Base-by-base conservation (phyloP, 2,329 filamentous ascomycete genomes). In the Aspergillus pseudoglaucus region DNA sequence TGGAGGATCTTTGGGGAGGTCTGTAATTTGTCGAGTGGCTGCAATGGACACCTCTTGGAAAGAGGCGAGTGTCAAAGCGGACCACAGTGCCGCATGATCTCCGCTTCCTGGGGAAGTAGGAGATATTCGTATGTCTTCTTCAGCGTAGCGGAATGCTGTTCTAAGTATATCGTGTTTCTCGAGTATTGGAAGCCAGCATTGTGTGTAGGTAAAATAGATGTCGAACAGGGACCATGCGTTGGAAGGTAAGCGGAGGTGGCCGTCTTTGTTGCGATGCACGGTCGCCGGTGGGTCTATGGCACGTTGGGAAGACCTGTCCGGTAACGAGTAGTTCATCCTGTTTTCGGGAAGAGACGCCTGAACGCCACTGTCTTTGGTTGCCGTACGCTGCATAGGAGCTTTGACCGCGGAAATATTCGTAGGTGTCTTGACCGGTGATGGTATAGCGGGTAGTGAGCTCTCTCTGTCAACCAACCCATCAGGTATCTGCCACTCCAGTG, bases 171-270 rank as follows among this genome's bases (percentile, higher is more conserved):
- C 75, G 43, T 84, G 78, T 52, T 83, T 85, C 53, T 88, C 83
- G 9, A 85, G 72, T 22, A 90, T 82, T 0, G 87, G 87, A 22
- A 90, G 75, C 87, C 87, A 90, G 46, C 79, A 82, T 61, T 90
- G 84, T 0, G 83, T 87, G 56, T 87, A 88, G 1, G 84, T 80
- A 50, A 88, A 86, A 61, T 88, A 90, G 4, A 85, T 75, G 54
- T 89, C 84, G 35, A 90, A 69, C 3, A 90, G 73, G 2, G 76
- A 72, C 63, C 65, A 66, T 22, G 62, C 59, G 45, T 68, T 67
- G 14, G 59, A 71, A 75, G 82, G 60, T 76, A 79, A 58, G 80
- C 76, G 14, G 64, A 59, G 14, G 76, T 15, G 43, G 10, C 7
- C 6, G 6, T 33, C 27, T 17, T 22, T 18, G 3, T 22, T 33